phyloP scores from a whole-genome alignment of 2,329 filamentous ascomycete species.

The Scedosporium minutisporum region DNA sequence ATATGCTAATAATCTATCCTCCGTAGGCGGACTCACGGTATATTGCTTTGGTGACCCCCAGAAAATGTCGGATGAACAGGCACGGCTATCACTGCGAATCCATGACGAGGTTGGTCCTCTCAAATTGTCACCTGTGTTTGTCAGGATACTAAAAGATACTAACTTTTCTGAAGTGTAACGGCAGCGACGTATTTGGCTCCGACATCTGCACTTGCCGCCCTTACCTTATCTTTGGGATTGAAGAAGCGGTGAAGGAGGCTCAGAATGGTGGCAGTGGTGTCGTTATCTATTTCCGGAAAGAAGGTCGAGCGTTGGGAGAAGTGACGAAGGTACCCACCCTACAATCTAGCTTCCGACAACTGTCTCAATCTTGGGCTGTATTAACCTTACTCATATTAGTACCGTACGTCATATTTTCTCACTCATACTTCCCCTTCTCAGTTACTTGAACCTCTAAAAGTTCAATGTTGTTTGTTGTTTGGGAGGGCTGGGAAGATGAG shows the following conservation, averaged over 20 bases:
- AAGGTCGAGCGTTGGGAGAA: slow-evolving; percentile 87
- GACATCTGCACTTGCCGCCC: slow-evolving; percentile 96
- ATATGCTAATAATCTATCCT: slow-evolving; percentile 11
- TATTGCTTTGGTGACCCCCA: slow-evolving; percentile 95
- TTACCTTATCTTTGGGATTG: slow-evolving; percentile 93
- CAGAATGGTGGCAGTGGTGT: slow-evolving; percentile 89
- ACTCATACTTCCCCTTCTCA: no score
- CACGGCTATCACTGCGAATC: slow-evolving; percentile 71
- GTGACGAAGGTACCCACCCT: slow-evolving; percentile 75
- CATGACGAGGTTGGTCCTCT: slow-evolving; percentile 50
- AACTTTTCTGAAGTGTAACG: slow-evolving; percentile 57
- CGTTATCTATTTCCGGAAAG: slow-evolving; percentile 98
- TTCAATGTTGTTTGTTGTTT: no score
- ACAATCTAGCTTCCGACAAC: neutral
- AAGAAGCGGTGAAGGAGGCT: slow-evolving; percentile 94
- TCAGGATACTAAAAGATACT: neutral
- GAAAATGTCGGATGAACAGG: slow-evolving; percentile 82
- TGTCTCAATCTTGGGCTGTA: neutral
- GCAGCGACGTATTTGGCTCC: slow-evolving; percentile 93
- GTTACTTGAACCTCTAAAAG: no score
- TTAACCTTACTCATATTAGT: slow-evolving; percentile 7
- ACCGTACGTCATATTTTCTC: slow-evolving; percentile 10
- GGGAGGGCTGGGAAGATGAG: no score
- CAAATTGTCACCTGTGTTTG: neutral
- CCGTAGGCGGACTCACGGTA: slow-evolving; percentile 70